phyloP scores from a whole-genome alignment of 306 rosid species.

The Canavalia gladiata region DNA sequence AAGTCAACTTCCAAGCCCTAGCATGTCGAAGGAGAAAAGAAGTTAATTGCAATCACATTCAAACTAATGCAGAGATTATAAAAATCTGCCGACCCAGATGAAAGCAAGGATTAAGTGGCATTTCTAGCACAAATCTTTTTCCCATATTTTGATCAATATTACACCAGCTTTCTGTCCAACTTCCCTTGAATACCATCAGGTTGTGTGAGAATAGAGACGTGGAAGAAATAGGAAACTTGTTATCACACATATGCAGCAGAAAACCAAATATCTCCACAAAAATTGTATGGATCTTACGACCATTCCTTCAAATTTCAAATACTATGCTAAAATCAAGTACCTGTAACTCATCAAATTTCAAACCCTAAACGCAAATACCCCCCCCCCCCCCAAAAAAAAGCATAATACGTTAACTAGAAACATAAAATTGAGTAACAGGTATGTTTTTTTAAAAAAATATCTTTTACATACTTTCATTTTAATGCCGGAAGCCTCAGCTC shows the following conservation, averaged over 20 bases:
- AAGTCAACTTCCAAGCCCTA: constrained; percentile 76
- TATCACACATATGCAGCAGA: not conserved
- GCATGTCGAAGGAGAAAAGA: constrained; percentile 32
- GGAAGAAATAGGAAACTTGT: not conserved
- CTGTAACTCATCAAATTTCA: not conserved
- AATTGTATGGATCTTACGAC: not conserved
- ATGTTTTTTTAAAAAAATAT: not conserved
- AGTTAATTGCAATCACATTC: constrained; percentile 28
- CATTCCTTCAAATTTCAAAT: not conserved
- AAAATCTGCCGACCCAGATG: constrained; percentile 15
- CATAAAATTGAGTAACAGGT: not conserved
- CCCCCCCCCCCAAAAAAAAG: no score
- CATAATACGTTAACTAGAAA: no score
- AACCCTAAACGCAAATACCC: no score
- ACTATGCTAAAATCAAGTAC: not conserved
- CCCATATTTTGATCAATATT: not conserved
- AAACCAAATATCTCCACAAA: not conserved
- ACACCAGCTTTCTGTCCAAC: not conserved
- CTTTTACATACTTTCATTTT: not conserved
- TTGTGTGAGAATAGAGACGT: not conserved
- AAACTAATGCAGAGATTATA: not conserved
- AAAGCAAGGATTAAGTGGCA: constrained; percentile 1
- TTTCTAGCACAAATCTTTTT: not conserved
- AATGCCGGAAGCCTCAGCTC: constrained; percentile 2
- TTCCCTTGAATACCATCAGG: not conserved